Evolutionary conservation across 2,329 filamentous ascomycete species (phyloP).

Genomic region (Penicillium sp.): DNA sequence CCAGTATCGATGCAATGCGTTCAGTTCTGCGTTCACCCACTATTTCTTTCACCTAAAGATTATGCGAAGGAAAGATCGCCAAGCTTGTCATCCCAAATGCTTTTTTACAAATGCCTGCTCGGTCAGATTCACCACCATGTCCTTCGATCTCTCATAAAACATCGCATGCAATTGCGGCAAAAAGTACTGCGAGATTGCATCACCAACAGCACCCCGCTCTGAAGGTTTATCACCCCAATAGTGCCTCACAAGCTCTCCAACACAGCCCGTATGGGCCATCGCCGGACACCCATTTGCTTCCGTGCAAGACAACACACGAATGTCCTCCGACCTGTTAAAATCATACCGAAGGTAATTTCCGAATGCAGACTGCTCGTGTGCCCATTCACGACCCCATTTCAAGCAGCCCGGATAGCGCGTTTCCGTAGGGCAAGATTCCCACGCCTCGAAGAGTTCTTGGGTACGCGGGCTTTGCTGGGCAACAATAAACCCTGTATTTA

Average conservation of each 20-base stretch:
- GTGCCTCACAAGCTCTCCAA: slow-evolving; percentile 16
- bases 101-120: not conserved
- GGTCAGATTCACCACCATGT: slow-evolving; percentile 1
- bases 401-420: slow-evolving; percentile 12
- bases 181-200: slow-evolving; percentile 15
- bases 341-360: slow-evolving; percentile 18
- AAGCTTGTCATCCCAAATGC: not conserved
- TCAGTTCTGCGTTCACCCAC: no score
- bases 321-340: slow-evolving; percentile 15
- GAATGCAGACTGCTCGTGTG: slow-evolving; percentile 21
- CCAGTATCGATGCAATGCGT: not conserved
- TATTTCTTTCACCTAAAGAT: not conserved
- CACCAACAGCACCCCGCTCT: slow-evolving; percentile 7
- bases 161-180: slow-evolving; percentile 12
- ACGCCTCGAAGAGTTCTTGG: slow-evolving; percentile 17
- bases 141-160: slow-evolving; percentile 4
- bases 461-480: slow-evolving; percentile 31
- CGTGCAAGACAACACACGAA: slow-evolving; percentile 13
- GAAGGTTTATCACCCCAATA: slow-evolving; percentile 17
- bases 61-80: not conserved
- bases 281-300: slow-evolving; percentile 22
- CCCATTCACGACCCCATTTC: slow-evolving; percentile 14
- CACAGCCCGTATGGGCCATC: slow-evolving; percentile 11
- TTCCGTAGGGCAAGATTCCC: slow-evolving; percentile 15
- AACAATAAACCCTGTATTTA: slow-evolving; percentile 47